Evolutionary conservation across 2,329 filamentous ascomycete species (phyloP).

Genomic region (Chaetomium olivaceum): DNA sequence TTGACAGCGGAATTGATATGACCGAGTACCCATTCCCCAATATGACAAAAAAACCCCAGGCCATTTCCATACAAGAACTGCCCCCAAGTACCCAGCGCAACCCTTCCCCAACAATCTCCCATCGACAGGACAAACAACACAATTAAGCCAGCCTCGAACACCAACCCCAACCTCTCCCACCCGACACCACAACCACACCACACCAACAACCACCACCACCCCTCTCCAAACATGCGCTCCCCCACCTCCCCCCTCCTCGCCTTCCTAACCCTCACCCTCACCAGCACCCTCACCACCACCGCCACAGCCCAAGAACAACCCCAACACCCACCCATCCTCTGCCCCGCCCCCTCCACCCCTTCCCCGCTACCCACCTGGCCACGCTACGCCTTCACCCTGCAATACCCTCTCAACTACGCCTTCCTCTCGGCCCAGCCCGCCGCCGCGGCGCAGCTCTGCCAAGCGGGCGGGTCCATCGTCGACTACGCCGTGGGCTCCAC

Average conservation of each 20-base stretch:
- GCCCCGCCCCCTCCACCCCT: background rate
- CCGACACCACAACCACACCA: too few species aligned
- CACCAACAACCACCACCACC: background rate
- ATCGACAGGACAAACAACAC: background rate
- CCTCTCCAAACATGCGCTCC: background rate
- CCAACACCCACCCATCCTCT: background rate
- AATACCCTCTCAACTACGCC: background rate
- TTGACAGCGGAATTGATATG: too few species aligned
- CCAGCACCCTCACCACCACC: background rate
- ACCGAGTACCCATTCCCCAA: too few species aligned
- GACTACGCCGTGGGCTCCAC: background rate
- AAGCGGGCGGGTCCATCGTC: background rate
- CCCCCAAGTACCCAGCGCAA: background rate
- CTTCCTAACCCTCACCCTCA: background rate
- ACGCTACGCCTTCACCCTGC: background rate
- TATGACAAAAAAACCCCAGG: too few species aligned
- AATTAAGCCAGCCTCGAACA: background rate
- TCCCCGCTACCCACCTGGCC: background rate
- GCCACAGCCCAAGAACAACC: background rate
- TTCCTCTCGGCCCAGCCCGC: background rate
- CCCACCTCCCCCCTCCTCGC: background rate
- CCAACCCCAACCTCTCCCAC: too few species aligned
- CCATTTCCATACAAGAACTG: background rate
- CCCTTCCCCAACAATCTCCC: background rate
- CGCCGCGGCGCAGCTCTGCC: background rate